Base-by-base conservation (phyloP, 2,329 filamentous ascomycete species). In the Cephalotrichum gorgonifer region DNA sequence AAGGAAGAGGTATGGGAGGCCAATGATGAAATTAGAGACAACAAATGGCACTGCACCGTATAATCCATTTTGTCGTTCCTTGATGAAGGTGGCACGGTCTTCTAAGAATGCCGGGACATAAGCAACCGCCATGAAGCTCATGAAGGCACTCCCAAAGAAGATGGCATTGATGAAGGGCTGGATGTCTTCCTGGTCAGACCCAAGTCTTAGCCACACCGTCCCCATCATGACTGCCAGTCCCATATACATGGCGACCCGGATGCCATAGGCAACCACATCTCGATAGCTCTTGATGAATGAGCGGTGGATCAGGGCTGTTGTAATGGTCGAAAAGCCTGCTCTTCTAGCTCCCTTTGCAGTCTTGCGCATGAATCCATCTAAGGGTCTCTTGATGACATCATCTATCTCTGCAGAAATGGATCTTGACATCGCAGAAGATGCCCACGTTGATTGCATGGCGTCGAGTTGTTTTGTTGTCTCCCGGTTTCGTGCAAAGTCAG, bases 31-130 rank as follows among this genome's bases (percentile, higher is more conserved):
- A 64, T 95, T 95, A 49, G 87, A 77, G 1, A 89, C 50, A 49
- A 89, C 72, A 62, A 94, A 86, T 2, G 83, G 74, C 0, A 81
- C 73, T 0, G 88, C 77, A 0, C 86, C 85, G 61, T 90, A 90
- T 0, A 94, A 73, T 0, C 88, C 88, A 61, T 94, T 94, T 33
- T 79, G 81, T 43, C 85, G 80, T 58, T 95, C 88, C 63, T 91
- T 88, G 56, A 79, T 70, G 63, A 82, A 90, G 0, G 79, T 81
- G 6, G 77, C 70, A 23, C 82, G 76, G 62, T 94, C 87, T 60
- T 95, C 88, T 39, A 95, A 76, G 63, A 84, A 93, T 0, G 86
- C 78, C 0, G 88, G 88, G 3, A 93, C 85, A 62, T 94, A 94
- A 0, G 88, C 88, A 1, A 94, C 82, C 0, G 83, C 83, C 83